These are phyloP conservation scores for Claviceps africana DNA, from an alignment of 2,329 filamentous ascomycete species.

Conservation along the genomic window DNA sequence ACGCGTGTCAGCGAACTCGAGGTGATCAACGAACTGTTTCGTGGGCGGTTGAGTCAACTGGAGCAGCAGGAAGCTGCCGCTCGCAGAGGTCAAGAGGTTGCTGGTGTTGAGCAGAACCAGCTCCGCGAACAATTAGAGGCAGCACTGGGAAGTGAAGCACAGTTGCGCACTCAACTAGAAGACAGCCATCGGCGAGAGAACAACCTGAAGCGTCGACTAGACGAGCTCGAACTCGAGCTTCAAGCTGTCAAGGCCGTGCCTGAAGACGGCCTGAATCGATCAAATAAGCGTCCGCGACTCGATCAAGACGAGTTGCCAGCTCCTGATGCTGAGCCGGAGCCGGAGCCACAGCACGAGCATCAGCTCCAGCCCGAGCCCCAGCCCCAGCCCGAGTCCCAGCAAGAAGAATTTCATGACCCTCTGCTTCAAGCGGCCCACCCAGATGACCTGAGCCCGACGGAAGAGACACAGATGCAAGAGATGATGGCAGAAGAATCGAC, in stretches of 20 bases:
- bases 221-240: conserved; percentile 56
- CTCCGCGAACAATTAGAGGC: conserved; percentile 42
- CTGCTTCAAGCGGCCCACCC: background rate
- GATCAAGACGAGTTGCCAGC: background rate
- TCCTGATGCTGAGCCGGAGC: background rate
- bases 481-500: background rate
- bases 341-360: background rate
- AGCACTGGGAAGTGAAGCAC: conserved; percentile 24
- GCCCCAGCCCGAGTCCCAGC: background rate
- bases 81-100: conserved; percentile 44
- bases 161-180: conserved; percentile 51
- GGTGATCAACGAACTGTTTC: conserved; percentile 77
- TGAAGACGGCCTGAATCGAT: conserved; percentile 7
- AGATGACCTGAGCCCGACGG: background rate
- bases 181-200: conserved; percentile 68
- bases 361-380: too few species aligned
- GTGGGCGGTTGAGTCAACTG: conserved; percentile 62
- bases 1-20: conserved; percentile 92
- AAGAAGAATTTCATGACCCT: conserved; percentile 2
- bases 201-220: conserved; percentile 67
- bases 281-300: conserved; percentile 7
- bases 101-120: conserved; percentile 39
- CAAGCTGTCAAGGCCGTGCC: conserved; percentile 17
- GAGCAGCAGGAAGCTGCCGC: conserved; percentile 63
- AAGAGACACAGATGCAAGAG: background rate